Base-by-base conservation (phyloP, 208 protist species). In the Kentomonas sorsogonicus region DNA sequence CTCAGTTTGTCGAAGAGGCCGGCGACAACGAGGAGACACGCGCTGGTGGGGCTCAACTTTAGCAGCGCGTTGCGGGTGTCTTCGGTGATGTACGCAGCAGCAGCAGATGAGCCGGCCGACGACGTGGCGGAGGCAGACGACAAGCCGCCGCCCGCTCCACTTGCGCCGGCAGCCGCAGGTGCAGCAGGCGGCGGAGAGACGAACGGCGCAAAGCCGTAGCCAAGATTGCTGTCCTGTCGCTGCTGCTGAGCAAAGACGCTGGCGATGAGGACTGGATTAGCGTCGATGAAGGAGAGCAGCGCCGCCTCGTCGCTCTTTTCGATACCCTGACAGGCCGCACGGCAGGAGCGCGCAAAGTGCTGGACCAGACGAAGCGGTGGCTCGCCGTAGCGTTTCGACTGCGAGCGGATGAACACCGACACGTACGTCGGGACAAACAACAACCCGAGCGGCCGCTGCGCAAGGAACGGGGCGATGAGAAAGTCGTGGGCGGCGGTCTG, bases 371-470 rank as follows among this genome's bases (percentile, higher is more conserved):
- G 48, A 11, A 88, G 31, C 13, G 74, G 59, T 41, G 84, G 74
- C 18, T 79, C 72, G 0, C 73, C 64, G 63, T 91, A 88, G 30
- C 33, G 9, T 2, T 63, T 52, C 16, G 66, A 66, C 9, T 33
- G 39, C 4, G 53, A 61, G 7, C 81, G 80, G 16, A 85, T 50
- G 52, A 86, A 72, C 16, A 88, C 51, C 1, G 76, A 48, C 52
- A 93, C 56, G 63, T 89, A 93, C 5, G 86, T 89, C 27, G 79
- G 79, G 7, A 88, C 77, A 57, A 93, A 88, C 27, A 93, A 58
- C 29, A 76, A 74, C 7, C 72, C 80, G 26, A 88, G 62, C 29
- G 82, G 57, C 47, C 79, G 70, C 26, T 73, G 70, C 0, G 86
- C 73, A 1, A 77, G 68, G 56, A 89, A 83, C 36, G 69, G 64